Base-by-base conservation (phyloP, 768 basidiomycete genomes). In the Tricholoma bakamatsutake region DNA sequence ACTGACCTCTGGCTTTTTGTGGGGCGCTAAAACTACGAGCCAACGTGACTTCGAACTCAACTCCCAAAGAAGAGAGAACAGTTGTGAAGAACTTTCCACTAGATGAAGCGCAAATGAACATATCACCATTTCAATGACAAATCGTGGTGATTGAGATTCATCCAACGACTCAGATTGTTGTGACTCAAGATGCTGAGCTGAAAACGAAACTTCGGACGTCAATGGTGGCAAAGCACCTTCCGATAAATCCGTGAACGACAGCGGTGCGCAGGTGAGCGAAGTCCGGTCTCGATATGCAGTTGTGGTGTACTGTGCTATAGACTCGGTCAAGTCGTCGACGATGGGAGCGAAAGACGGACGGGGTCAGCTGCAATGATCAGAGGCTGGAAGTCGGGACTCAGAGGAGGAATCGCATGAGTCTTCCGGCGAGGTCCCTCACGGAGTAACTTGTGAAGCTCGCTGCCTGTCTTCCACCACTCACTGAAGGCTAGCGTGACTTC, bases 101-200 rank as follows among this genome's bases (percentile, higher is more conserved):
- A 90, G 81, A 62, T 90, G 88, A 28, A 90, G 67, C 8, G 87
- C 87, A 62, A 89, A 90, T 3, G 87, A 88, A 62, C 87, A 87
- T 18, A 90, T 66, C 12, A 84, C 79, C 69, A 90, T 76, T 60
- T 90, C 87, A 40, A 82, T 66, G 39, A 57, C 56, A 17, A 57
- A 56, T 24, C 52, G 50, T 27, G 56, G 30, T 17, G 53, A 35
- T 15, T 42, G 7, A 49, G 35, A 28, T 2, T 9, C 46, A 31
- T 48, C 46, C n/a, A n/a, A 12, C 5, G 15, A 31, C 28, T 48
- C 46, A 31, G 30, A 17, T 31, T 31, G 15, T 31, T 30, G 46
- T 31, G 21, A 45, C 12, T 12, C 10, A 11, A 27, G 43, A 5
- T 39, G 18, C 42, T 57, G 54, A 4, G 8, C 40, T 15, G 48